Percentiles rank a stretch among this genome's conserved stretches.
phyloP scores from a whole-genome alignment of 768 basidiomycete genomes.

The Lentinula sp. region DNA sequence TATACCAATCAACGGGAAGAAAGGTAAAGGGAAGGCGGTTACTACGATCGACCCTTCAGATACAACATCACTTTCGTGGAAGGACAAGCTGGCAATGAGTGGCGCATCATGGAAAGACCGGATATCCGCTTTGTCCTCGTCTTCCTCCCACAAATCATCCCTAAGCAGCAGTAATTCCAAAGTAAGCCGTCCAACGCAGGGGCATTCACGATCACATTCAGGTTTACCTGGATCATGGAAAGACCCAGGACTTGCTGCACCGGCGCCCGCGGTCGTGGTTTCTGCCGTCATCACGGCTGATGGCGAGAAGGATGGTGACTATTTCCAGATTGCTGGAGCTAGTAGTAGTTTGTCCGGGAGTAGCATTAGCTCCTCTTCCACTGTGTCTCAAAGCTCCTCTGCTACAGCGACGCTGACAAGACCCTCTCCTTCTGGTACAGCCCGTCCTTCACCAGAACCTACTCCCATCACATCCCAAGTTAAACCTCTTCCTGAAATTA shows the following conservation, averaged over 20 bases:
- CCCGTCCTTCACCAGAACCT: neutral
- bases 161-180: slow-evolving; percentile 27
- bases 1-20: slow-evolving; percentile 29
- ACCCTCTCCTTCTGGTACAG: slow-evolving; percentile 34
- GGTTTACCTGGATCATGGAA: slow-evolving; percentile 40
- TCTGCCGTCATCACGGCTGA: slow-evolving; percentile 42
- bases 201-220: slow-evolving; percentile 32
- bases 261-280: slow-evolving; percentile 48
- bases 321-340: slow-evolving; percentile 28
- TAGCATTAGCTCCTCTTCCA: neutral
- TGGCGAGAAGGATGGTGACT: slow-evolving; percentile 32
- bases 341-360: slow-evolving; percentile 9
- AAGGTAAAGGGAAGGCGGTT: slow-evolving; percentile 24
- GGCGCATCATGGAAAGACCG: slow-evolving; percentile 31
- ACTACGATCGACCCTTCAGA: neutral
- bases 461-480: neutral
- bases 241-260: slow-evolving; percentile 45
- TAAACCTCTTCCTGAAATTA: slow-evolving; percentile 8
- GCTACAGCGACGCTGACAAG: slow-evolving; percentile 31
- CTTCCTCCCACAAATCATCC: slow-evolving; percentile 32
- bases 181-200: slow-evolving; percentile 17
- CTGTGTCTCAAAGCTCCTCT: slow-evolving; percentile 32
- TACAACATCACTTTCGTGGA: slow-evolving; percentile 1
- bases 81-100: neutral
- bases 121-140: slow-evolving; percentile 22